These are phyloP conservation scores for Ustilaginoidea virens DNA, from an alignment of 2,329 filamentous ascomycete genomes.

Conservation along the genomic window DNA sequence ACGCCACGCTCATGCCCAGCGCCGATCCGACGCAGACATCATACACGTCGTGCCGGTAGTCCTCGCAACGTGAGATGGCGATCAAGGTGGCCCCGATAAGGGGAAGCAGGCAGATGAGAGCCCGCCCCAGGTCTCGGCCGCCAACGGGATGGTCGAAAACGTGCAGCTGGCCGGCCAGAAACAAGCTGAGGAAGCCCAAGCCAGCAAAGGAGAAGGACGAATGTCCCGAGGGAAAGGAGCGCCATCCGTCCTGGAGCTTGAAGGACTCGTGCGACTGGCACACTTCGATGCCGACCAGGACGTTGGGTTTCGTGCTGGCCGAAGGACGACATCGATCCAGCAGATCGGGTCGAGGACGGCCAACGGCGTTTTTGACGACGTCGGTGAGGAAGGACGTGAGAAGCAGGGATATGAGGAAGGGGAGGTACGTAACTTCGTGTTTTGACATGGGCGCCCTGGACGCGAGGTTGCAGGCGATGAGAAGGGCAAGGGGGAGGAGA, in stretches of 20 bases:
- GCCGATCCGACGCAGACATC: slow-evolving; percentile 48
- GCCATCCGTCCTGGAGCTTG: slow-evolving; percentile 66
- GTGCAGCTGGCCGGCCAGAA: slow-evolving; percentile 50
- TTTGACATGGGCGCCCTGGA: slow-evolving; percentile 56
- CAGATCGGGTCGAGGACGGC: slow-evolving; percentile 50
- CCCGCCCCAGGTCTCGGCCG: slow-evolving; percentile 36
- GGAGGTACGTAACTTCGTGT: slow-evolving; percentile 70
- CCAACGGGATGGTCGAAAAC: slow-evolving; percentile 32
- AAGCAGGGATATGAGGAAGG: slow-evolving; percentile 61
- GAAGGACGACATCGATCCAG: slow-evolving; percentile 66
- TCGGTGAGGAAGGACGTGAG: slow-evolving; percentile 77
- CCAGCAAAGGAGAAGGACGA: slow-evolving; percentile 67
- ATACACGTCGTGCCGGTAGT: slow-evolving; percentile 57
- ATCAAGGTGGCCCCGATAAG: slow-evolving; percentile 50
- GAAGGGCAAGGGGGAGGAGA: slow-evolving; percentile 49
- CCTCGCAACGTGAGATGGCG: slow-evolving; percentile 52
- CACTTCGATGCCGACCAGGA: slow-evolving; percentile 48
- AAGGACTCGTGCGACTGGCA: slow-evolving; percentile 60
- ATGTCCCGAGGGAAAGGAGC: slow-evolving; percentile 71
- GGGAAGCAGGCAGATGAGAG: slow-evolving; percentile 41
- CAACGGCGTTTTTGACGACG: slow-evolving; percentile 77
- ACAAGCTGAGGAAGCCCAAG: slow-evolving; percentile 57
- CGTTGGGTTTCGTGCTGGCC: slow-evolving; percentile 27
- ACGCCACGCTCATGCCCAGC: slow-evolving; percentile 43
- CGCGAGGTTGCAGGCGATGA: slow-evolving; percentile 50